Conservation (phyloP, 2,329 filamentous ascomycete genomes). For the Pseudopyrenochaeta lycopersici region DNA sequence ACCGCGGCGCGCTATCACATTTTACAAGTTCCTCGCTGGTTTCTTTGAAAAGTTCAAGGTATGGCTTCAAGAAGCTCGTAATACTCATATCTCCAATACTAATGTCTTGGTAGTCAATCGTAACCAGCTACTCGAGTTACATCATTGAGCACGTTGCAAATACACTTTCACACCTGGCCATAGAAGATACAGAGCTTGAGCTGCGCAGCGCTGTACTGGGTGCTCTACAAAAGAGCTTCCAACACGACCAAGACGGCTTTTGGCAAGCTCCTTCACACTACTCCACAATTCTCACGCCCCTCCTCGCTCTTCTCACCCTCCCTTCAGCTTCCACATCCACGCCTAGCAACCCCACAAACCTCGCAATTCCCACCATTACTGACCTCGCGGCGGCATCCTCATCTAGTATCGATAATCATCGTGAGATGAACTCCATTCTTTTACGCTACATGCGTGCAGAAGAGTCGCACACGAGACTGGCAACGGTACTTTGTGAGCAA, state of each 20-base stretch:
- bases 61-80: slow-evolving; percentile 19
- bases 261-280: slow-evolving; percentile 95
- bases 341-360: slow-evolving; percentile 52
- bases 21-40: slow-evolving; percentile 80
- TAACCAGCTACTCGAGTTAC: slow-evolving; percentile 90
- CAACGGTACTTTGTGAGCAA: slow-evolving; percentile 83
- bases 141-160: slow-evolving; percentile 78
- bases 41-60: slow-evolving; percentile 87
- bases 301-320: slow-evolving; percentile 69
- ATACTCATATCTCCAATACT: slow-evolving; percentile 17
- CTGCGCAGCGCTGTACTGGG: slow-evolving; percentile 76
- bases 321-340: slow-evolving; percentile 18
- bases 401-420: slow-evolving; percentile 88
- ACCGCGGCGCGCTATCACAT: slow-evolving; percentile 69
- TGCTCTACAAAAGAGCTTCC: slow-evolving; percentile 78
- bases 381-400: slow-evolving; percentile 81
- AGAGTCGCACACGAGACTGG: slow-evolving; percentile 75
- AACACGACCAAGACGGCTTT: slow-evolving; percentile 92
- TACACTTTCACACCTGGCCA: slow-evolving; percentile 60
- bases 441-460: slow-evolving; percentile 81
- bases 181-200: slow-evolving; percentile 57
- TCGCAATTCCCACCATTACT: slow-evolving; percentile 76
- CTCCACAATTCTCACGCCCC: slow-evolving; percentile 71
- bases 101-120: slow-evolving; percentile 70
- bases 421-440: slow-evolving; percentile 81